Evolutionary conservation across 768 basidiomycete genomes (phyloP).

Genomic region (Collybia sordida): DNA sequence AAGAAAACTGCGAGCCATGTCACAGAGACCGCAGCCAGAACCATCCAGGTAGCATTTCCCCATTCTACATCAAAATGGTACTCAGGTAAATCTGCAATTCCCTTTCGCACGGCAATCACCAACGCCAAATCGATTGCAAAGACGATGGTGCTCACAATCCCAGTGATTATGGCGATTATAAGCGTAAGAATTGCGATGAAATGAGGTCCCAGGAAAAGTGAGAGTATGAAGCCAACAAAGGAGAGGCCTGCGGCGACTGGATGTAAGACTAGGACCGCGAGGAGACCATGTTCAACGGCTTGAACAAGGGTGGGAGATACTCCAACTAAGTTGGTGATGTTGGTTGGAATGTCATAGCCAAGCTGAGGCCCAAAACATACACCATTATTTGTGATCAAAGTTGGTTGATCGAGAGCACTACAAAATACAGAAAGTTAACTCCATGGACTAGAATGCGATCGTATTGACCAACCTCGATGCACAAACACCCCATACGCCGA

Average conservation of each 20-base stretch:
- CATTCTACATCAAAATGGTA: conserved; percentile 47
- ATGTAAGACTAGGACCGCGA: conserved; percentile 66
- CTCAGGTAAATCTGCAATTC: conserved; percentile 37
- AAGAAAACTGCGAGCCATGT: conserved; percentile 62
- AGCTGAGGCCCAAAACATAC: conserved; percentile 63
- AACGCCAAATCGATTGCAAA: conserved; percentile 65
- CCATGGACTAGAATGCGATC: not conserved
- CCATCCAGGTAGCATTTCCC: conserved; percentile 77
- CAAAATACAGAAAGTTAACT: conserved; percentile 1
- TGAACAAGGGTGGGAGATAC: conserved; percentile 43
- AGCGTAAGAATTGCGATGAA: conserved; percentile 56
- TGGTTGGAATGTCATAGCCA: conserved; percentile 64
- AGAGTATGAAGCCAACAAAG: conserved; percentile 48
- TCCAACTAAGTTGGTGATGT: conserved; percentile 38
- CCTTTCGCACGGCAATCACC: conserved; percentile 47
- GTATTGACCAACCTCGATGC: conserved; percentile 36
- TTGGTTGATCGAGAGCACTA: conserved; percentile 33
- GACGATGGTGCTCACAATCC: conserved; percentile 51
- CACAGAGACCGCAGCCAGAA: conserved; percentile 50
- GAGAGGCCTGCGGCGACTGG: conserved; percentile 63
- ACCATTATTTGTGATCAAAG: conserved; percentile 36
- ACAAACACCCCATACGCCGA: conserved; percentile 87
- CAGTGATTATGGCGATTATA: conserved; percentile 54
- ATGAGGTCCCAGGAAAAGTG: conserved; percentile 62
- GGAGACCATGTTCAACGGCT: conserved; percentile 47